These are phyloP conservation scores for Penicillium malachiteum DNA, from an alignment of 495 filamentous ascomycete species.

Conservation along the genomic window DNA sequence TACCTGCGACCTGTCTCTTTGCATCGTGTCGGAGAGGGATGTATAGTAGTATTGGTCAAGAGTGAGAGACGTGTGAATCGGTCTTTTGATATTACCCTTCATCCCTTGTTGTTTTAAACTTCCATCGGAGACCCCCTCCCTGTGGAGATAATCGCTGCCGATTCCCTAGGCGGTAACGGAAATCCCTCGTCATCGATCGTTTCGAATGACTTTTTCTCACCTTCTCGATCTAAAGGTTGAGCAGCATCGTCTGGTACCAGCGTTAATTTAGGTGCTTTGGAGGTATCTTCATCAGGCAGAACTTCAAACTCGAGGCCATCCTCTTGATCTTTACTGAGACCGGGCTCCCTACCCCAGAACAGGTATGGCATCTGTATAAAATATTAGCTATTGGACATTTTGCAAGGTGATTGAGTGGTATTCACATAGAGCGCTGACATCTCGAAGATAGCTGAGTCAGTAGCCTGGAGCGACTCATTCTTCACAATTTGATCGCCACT, in stretches of 20 bases:
- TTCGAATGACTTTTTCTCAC: too few relatives aligned
- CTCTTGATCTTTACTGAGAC: not conserved
- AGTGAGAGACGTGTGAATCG: slow-evolving; percentile 18
- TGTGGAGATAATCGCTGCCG: not conserved
- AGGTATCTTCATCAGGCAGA: not conserved
- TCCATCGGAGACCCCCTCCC: not conserved
- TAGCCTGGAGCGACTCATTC: not conserved
- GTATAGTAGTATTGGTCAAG: slow-evolving; percentile 34
- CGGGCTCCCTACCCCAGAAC: slow-evolving; percentile 6
- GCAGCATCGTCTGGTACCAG: too few relatives aligned
- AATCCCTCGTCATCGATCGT: too few relatives aligned
- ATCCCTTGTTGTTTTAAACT: not conserved
- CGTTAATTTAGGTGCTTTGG: too few relatives aligned
- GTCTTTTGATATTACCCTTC: not conserved
- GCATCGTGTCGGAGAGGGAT: slow-evolving; percentile 17
- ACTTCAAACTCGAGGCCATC: not conserved
- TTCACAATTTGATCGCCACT: not conserved
- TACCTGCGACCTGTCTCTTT: slow-evolving; percentile 28
- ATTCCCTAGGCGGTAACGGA: not conserved
- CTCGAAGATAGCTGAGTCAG: not conserved
- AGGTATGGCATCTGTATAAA: slow-evolving; percentile 15
- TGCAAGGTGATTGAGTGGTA: not conserved
- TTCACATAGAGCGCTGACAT: not conserved
- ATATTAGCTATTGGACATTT: not conserved
- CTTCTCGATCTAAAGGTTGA: too few relatives aligned